These are phyloP conservation scores for Smittium mucronatum DNA, from an alignment of 371 early-diverging fungal species.

Conservation along the genomic window DNA sequence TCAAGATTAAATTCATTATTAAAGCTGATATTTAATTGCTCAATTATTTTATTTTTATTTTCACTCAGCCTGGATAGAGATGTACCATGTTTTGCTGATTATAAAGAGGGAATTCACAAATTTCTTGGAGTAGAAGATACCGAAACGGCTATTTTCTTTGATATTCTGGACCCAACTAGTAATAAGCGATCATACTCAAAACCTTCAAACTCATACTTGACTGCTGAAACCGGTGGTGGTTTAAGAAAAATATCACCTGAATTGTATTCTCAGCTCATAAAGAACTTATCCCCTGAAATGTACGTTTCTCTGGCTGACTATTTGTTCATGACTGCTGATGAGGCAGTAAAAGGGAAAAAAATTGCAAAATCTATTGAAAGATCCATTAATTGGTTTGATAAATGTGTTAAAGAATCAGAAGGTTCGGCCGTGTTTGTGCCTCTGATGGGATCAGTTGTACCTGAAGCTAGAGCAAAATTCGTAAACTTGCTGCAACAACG, in stretches of 20 bases:
- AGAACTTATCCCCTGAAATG: conserved; percentile 23
- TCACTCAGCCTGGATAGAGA: conserved; percentile 16
- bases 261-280: conserved; percentile 17
- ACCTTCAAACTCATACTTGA: conserved; percentile 49
- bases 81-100: conserved; percentile 4
- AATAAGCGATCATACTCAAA: conserved; percentile 30
- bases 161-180: conserved; percentile 48
- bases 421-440: conserved; percentile 22
- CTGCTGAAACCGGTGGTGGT: conserved; percentile 52
- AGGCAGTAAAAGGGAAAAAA: conserved; percentile 28
- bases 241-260: conserved; percentile 35
- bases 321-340: conserved; percentile 19
- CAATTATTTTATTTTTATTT: neutral
- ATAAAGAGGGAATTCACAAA: conserved; percentile 14
- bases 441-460: conserved; percentile 22
- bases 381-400: conserved; percentile 49
- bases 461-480: conserved; percentile 16
- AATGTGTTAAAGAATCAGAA: conserved; percentile 12
- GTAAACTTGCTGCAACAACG: conserved; percentile 43
- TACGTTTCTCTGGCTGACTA: conserved; percentile 29
- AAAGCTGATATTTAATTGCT: neutral
- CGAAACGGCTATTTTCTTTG: conserved; percentile 37
- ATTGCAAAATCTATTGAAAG: conserved; percentile 50
- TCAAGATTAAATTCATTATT: neutral
- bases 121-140: conserved; percentile 13